Conservation (phyloP, 805 yeast species). For the Phaffomyces opuntiae region DNA sequence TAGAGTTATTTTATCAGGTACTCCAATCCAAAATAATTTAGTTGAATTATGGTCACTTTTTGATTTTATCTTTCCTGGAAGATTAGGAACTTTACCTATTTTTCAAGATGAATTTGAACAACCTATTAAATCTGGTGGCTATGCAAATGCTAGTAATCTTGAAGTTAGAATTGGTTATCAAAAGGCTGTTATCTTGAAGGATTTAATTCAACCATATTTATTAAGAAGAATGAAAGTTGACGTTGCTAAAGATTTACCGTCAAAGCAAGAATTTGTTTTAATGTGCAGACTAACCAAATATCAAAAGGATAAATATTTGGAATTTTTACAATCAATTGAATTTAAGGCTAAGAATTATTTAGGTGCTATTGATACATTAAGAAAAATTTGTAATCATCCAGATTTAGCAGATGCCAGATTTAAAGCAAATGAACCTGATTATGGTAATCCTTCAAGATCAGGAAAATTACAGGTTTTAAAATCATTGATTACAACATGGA, state of each 20-base stretch:
- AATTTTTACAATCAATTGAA: conserved; percentile 72
- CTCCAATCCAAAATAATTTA: conserved; percentile 93
- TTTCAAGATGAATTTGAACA: conserved; percentile 87
- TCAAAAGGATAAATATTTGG: conserved; percentile 69
- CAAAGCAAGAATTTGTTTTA: conserved; percentile 88
- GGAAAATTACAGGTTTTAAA: conserved; percentile 91
- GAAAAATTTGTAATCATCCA: conserved; percentile 96
- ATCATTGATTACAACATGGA: conserved; percentile 72
- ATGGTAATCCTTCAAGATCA: conserved; percentile 56
- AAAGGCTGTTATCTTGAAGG: conserved; percentile 87
- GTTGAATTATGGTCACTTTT: conserved; percentile 91
- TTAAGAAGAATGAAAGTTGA: conserved; percentile 84
- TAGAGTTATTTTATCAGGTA: conserved; percentile 85
- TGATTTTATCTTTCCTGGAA: conserved; percentile 92
- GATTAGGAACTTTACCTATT: conserved; percentile 90
- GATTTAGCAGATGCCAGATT: conserved; percentile 56
- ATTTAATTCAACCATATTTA: conserved; percentile 83
- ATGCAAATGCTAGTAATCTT: conserved; percentile 92
- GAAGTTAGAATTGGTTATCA: conserved; percentile 96
- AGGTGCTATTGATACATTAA: conserved; percentile 80
- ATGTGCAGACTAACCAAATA: conserved; percentile 78
- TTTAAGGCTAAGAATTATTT: conserved; percentile 70
- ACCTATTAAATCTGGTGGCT: conserved; percentile 96
- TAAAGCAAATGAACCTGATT: conserved; percentile 25
- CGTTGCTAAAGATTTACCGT: conserved; percentile 91